These are phyloP conservation scores for Alloteropsis angusta DNA, from an alignment of 202 grass and related monocot genomes.

Conservation along the genomic window DNA sequence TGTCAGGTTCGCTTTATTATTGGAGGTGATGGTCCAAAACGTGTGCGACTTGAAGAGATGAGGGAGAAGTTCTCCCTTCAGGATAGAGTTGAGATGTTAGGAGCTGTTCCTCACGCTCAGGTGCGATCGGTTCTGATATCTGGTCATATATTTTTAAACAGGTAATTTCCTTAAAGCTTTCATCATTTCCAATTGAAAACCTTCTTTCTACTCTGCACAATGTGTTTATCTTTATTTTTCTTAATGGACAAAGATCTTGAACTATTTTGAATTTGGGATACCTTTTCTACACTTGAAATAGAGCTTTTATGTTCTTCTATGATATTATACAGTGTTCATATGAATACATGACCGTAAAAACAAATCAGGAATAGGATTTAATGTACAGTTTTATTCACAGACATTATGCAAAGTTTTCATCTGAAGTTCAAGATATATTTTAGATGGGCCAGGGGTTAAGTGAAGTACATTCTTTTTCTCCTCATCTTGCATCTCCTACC, in stretches of 20 bases:
- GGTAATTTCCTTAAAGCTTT: conserved; percentile 36
- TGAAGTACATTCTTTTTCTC: not conserved
- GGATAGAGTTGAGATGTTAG: conserved; percentile 97
- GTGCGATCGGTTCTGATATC: conserved; percentile 81
- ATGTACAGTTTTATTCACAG: not conserved
- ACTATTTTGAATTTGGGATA: not conserved
- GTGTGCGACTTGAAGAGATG: conserved; percentile 94
- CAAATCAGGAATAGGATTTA: not conserved
- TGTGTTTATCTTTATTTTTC: not conserved
- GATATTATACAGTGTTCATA: not conserved
- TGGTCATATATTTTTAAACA: conserved; percentile 95
- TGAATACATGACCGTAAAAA: not conserved
- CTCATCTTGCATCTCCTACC: not conserved
- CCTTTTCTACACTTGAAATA: not conserved
- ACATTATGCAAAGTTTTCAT: not conserved
- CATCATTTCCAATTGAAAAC: not conserved
- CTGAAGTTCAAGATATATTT: not conserved
- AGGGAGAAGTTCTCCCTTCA: conserved; percentile 96
- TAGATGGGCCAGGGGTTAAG: not conserved
- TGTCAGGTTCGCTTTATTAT: conserved; percentile 83
- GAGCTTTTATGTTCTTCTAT: not conserved
- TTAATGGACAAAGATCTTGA: not conserved
- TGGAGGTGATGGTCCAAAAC: conserved; percentile 95
- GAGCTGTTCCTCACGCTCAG: conserved; percentile 89
- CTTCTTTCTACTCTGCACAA: not conserved